Conservation (phyloP, 2,329 filamentous ascomycete species). For the Fusarium clavum region DNA sequence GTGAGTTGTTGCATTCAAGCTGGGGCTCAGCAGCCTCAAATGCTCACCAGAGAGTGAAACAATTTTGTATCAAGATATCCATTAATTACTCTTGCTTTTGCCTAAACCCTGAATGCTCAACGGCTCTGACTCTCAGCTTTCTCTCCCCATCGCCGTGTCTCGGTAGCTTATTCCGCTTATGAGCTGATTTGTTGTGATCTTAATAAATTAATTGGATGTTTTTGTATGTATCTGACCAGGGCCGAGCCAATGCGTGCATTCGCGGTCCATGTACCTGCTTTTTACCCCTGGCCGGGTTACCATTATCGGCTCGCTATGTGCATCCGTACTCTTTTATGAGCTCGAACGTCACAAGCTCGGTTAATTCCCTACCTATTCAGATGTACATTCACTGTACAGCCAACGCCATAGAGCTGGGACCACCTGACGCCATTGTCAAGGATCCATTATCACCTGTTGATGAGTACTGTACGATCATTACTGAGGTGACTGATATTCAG, state of each 20-base stretch:
- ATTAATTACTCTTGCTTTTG: not conserved
- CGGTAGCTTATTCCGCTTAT: constrained; percentile 25
- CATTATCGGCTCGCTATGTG: constrained; percentile 10
- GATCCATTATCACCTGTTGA: not conserved
- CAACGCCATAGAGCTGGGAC: constrained; percentile 13
- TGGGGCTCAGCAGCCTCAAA: constrained; percentile 8
- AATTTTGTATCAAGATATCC: constrained; percentile 6
- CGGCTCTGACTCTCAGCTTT: not conserved
- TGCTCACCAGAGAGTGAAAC: constrained; percentile 13
- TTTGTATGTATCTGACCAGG: constrained; percentile 28
- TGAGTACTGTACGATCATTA: not conserved
- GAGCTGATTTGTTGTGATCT: constrained; percentile 33
- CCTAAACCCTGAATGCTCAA: not conserved
- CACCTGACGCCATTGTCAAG: constrained; percentile 33
- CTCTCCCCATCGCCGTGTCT: not conserved
- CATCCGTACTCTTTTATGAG: constrained; percentile 13
- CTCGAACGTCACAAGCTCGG: constrained; percentile 2
- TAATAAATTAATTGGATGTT: not conserved
- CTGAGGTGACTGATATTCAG: not conserved
- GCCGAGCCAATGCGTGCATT: constrained; percentile 32
- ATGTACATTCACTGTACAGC: constrained; percentile 1
- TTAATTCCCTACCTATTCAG: not conserved
- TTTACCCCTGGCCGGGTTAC: constrained; percentile 21
- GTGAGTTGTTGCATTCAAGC: constrained; percentile 26
- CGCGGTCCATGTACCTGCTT: constrained; percentile 26